phyloP scores from a whole-genome alignment of 352 stramenopile species.

The Pythium dissimile region DNA sequence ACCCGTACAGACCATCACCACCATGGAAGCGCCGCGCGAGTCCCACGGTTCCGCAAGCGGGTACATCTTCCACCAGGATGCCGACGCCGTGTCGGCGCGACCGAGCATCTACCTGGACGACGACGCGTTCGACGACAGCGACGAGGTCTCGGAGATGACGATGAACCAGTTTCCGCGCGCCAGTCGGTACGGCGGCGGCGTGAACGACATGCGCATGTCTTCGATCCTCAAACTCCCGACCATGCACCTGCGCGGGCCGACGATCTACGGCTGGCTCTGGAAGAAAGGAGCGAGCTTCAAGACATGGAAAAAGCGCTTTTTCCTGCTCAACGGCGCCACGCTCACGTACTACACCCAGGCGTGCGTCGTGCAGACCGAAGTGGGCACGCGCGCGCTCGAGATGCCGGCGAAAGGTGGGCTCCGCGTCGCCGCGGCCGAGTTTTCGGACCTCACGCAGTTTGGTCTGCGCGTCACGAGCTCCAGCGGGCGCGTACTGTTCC shows the following conservation, averaged over 20 bases:
- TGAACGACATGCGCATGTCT: conserved; percentile 12
- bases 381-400: conserved; percentile 60
- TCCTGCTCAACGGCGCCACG: conserved; percentile 57
- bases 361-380: conserved; percentile 57
- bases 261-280: conserved; percentile 77
- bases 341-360: conserved; percentile 73
- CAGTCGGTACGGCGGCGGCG: conserved; percentile 1
- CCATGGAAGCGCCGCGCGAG: background rate
- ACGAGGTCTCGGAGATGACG: conserved; percentile 5
- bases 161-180: conserved; percentile 10
- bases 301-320: conserved; percentile 82
- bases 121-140: conserved; percentile 2
- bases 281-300: conserved; percentile 72
- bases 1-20: background rate
- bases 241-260: conserved; percentile 50
- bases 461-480: conserved; percentile 59
- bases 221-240: conserved; percentile 53
- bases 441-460: conserved; percentile 50
- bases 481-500: conserved; percentile 50
- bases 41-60: too few species aligned
- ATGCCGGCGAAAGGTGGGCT: conserved; percentile 50
- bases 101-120: conserved; percentile 2
- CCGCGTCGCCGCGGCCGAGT: conserved; percentile 38
- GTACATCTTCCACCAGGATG: too few species aligned
- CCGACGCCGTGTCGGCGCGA: background rate